Evolutionary conservation across 495 filamentous ascomycete species (phyloP).

Genomic region (Talaromyces stipitatus): DNA sequence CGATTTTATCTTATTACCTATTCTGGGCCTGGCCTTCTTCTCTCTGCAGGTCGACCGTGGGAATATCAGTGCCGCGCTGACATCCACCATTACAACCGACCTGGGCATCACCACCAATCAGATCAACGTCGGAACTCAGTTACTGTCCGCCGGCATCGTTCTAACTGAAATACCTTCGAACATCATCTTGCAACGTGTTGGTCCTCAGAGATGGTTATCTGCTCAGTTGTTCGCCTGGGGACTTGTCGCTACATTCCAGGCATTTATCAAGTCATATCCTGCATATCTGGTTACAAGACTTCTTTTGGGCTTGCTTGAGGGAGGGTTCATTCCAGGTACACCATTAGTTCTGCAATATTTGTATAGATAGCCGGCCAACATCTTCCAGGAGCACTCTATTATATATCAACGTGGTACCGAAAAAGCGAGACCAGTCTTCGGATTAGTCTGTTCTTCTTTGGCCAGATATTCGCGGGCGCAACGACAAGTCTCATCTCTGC

Average conservation of each 20-base stretch:
- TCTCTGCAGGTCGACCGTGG: conserved; percentile 48
- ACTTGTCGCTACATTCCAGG: conserved; percentile 50
- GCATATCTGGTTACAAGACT: conserved; percentile 45
- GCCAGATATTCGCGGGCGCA: conserved; percentile 44
- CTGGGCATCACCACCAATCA: conserved; percentile 48
- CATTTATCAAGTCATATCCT: conserved; percentile 44
- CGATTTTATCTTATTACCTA: conserved; percentile 44
- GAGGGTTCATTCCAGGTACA: conserved; percentile 51
- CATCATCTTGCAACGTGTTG: conserved; percentile 46
- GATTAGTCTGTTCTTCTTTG: conserved; percentile 48
- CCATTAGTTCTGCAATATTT: neutral
- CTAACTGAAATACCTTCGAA: conserved; percentile 52
- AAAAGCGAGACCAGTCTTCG: conserved; percentile 47
- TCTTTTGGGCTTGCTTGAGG: conserved; percentile 49
- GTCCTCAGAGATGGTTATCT: conserved; percentile 47
- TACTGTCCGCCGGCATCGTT: conserved; percentile 50
- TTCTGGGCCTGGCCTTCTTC: conserved; percentile 50
- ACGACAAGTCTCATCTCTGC: conserved; percentile 45
- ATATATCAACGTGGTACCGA: conserved; percentile 55
- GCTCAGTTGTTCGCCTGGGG: conserved; percentile 53
- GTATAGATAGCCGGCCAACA: neutral
- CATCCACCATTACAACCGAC: conserved; percentile 44
- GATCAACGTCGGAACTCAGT: conserved; percentile 49
- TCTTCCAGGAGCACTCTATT: conserved; percentile 53
- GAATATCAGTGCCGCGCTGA: conserved; percentile 43